Evolutionary conservation across 192 early-diverging fungal genomes (phyloP), one percentile per base, ranked within the genome.

Genomic region (Physocladia obscura): DNA sequence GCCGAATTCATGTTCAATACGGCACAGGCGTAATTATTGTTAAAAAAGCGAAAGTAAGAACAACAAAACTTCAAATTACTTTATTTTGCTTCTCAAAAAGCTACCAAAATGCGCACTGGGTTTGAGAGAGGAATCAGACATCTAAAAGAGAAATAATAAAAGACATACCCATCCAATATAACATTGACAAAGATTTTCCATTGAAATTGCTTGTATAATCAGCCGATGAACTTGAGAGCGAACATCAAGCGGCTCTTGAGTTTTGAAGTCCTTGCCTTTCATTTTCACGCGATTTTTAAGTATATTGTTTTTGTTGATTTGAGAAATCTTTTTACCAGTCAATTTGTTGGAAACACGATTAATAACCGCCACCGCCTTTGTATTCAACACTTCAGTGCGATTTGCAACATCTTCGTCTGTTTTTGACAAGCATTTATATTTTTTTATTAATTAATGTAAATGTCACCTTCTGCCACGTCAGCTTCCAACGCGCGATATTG

Each of bases 311-410:
- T n/a, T n/a, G 48, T 17, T 44, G 35, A 44, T 35, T 26, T 19
- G 1, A n/a, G 37, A 48, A 63, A 48, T 24, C 38, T 4, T 4
- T 24, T 3, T 47, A 87, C 80, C 96, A 5, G 92, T 92, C 54
- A 98, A 81, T 80, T 98, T 98, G 84, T 94, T 94, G 44, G 85
- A 88, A 24, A 98, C 92, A 4, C 96, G 86, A 51, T 88, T 91
- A 34, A 98, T 91, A 69, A 96, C 91, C 11, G 84, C 85, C 27
- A 92, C 74, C 0, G 96, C 96, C 39, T 89, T 78, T 13, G 90
- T 78, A 68, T 97, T 97, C 58, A 88, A 70, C 51, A 75, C 83
- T 80, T 81, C 87, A 17, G 81, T 87, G 58, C 87, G 84, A 36
- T 82, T 77, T n/a, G 62, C 52, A 8, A 59, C 75, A 6, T 79